A percentile compares a stretch with the other conserved stretches of the same genome.
phyloP scores from a whole-genome alignment of 345 rosid species.

The Excoecaria cochinchinensis region DNA sequence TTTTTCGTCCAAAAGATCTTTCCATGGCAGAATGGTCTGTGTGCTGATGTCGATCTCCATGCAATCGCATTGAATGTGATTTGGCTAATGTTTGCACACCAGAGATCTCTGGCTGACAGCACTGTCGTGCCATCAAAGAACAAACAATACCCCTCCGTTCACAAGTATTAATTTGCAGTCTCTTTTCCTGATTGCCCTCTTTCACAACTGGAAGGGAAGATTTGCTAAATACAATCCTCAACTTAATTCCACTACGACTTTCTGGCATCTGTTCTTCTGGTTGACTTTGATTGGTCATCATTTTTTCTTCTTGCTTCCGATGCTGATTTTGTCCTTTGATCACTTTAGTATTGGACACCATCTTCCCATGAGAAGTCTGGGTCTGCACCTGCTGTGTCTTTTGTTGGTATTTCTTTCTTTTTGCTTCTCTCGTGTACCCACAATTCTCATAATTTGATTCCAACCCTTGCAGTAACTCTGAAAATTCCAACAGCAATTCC shows the following conservation, averaged over 20 bases:
- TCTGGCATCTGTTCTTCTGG: too few species aligned
- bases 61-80: background rate
- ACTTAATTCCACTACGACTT: too few species aligned
- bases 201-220: background rate
- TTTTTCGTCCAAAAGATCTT: too few species aligned
- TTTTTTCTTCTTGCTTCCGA: background rate
- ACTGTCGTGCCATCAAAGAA: conserved; percentile 12
- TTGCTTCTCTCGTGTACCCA: too few species aligned
- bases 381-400: background rate
- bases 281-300: background rate
- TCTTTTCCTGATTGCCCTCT: too few species aligned
- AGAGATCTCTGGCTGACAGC: background rate
- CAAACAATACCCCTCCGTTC: conserved; percentile 13
- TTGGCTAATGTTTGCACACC: background rate
- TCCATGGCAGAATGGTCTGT: background rate
- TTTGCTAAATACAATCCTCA: too few species aligned
- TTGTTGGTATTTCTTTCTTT: background rate
- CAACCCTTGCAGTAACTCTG: background rate
- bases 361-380: background rate
- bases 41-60: background rate
- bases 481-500: background rate
- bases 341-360: background rate
- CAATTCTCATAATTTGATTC: background rate
- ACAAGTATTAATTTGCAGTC: background rate
- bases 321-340: background rate